Percentiles rank a stretch among this genome's conserved stretches.
These are phyloP conservation scores for grape (Vitis vinifera) DNA, from an alignment of 164 flowering plant species.

Conservation along the genomic window DNA sequence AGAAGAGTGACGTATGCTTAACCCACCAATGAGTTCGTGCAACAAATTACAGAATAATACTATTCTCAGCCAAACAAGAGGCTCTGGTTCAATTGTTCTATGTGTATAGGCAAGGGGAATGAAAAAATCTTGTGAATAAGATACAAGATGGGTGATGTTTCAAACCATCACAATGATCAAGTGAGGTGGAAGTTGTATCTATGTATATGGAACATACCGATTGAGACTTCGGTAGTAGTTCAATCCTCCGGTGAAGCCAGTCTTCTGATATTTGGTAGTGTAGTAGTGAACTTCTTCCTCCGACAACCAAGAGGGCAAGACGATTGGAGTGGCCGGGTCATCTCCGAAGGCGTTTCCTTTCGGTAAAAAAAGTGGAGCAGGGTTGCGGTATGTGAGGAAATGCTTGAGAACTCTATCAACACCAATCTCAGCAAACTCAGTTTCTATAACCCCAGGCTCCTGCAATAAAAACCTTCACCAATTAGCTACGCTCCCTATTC, in stretches of 20 bases:
- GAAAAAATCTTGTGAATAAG: not conserved
- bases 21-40: no score
- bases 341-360: slow-evolving; percentile 35
- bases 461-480: slow-evolving; percentile 7
- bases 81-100: no score
- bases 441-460: slow-evolving; percentile 48
- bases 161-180: not conserved
- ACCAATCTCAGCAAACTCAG: slow-evolving; percentile 37
- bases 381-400: slow-evolving; percentile 28
- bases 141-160: not conserved
- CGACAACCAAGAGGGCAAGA: slow-evolving; percentile 33
- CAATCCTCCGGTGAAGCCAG: slow-evolving; percentile 43
- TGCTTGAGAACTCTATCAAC: slow-evolving; percentile 28
- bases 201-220: slow-evolving; percentile 16
- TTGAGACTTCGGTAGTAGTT: slow-evolving; percentile 40
- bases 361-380: slow-evolving; percentile 38
- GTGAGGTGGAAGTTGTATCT: not conserved
- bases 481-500: not conserved
- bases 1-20: no score
- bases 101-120: not conserved
- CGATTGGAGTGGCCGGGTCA: slow-evolving; percentile 11
- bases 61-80: no score
- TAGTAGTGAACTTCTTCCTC: slow-evolving; percentile 37
- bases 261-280: slow-evolving; percentile 30
- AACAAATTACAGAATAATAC: no score